Conservation (phyloP, 192 early-diverging fungal genomes). For the Coemansia brasiliensis region DNA sequence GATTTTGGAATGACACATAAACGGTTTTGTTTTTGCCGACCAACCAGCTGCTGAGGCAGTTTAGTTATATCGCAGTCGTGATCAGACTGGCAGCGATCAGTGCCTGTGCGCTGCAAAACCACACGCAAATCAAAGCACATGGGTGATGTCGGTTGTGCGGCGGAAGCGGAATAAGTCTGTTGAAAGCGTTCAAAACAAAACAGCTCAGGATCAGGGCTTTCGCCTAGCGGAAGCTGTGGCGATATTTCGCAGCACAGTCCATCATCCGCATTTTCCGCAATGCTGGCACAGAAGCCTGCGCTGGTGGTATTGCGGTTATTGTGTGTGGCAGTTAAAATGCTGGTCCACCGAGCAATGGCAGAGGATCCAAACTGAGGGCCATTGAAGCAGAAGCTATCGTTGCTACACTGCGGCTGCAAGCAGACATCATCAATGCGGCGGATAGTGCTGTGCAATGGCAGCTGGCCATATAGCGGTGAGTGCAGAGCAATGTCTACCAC, state of each 20-base stretch:
- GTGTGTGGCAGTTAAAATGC: slow-evolving; percentile 18
- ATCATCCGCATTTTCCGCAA: slow-evolving; percentile 29
- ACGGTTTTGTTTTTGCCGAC: not conserved
- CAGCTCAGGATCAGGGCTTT: slow-evolving; percentile 39
- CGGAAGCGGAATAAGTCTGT: not conserved
- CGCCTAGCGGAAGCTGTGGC: slow-evolving; percentile 29
- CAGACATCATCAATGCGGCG: slow-evolving; percentile 33
- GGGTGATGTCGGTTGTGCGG: not conserved
- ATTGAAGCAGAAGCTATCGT: not conserved
- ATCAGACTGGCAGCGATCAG: slow-evolving; percentile 20
- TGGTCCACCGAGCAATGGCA: slow-evolving; percentile 33
- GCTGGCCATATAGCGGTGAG: slow-evolving; percentile 30
- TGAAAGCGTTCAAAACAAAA: slow-evolving; percentile 36
- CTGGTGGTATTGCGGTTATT: slow-evolving; percentile 17
- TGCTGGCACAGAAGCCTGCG: slow-evolving; percentile 22
- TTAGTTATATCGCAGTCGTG: slow-evolving; percentile 12
- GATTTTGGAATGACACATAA: slow-evolving; percentile 40
- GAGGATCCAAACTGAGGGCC: slow-evolving; percentile 1
- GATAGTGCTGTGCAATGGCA: slow-evolving; percentile 26
- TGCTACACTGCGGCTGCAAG: not conserved
- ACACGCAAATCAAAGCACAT: slow-evolving; percentile 39
- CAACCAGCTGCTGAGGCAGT: not conserved
- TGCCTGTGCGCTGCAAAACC: slow-evolving; percentile 12
- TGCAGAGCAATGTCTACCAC: slow-evolving; percentile 16
- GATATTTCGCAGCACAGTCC: slow-evolving; percentile 53